phyloP scores from a whole-genome alignment of 345 rosid species.

The Chamaenerion angustifolium region DNA sequence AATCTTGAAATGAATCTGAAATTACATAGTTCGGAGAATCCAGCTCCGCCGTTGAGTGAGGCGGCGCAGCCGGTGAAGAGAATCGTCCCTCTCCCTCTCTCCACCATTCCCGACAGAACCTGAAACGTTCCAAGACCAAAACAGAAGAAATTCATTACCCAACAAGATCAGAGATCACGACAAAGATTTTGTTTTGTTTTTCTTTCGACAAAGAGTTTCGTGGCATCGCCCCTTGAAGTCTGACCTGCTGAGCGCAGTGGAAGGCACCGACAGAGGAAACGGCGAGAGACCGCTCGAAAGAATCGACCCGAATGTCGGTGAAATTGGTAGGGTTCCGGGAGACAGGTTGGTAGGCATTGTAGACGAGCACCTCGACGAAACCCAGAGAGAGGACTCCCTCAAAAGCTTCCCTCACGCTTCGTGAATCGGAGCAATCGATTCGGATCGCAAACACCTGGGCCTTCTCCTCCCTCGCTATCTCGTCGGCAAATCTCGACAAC shows the following conservation, averaged over 20 bases:
- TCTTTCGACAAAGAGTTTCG: too few relatives aligned
- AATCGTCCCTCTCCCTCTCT: constrained; percentile 80
- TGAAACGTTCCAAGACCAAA: neutral
- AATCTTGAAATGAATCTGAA: too few relatives aligned
- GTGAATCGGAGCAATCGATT: constrained; percentile 77
- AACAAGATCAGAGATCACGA: too few relatives aligned
- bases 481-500: constrained; percentile 74
- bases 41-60: constrained; percentile 68
- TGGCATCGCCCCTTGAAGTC: too few relatives aligned
- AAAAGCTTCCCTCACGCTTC: constrained; percentile 82
- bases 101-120: constrained; percentile 89
- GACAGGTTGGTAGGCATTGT: constrained; percentile 60
- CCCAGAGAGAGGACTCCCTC: constrained; percentile 93
- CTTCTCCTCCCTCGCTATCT: constrained; percentile 91
- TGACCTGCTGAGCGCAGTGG: constrained; percentile 82
- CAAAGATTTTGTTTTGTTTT: neutral
- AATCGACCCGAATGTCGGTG: constrained; percentile 47
- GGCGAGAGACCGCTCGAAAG: constrained; percentile 65
- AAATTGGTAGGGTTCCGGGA: constrained; percentile 43
- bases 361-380: constrained; percentile 74
- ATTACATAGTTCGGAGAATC: constrained; percentile 80
- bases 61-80: constrained; percentile 91
- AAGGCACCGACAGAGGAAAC: constrained; percentile 69
- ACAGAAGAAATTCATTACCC: neutral
- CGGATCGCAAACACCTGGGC: constrained; percentile 89